Percentiles rank a stretch among this genome's conserved stretches.
phyloP scores from a whole-genome alignment of 2,329 filamentous ascomycete species.

The Microdochium nivale region DNA sequence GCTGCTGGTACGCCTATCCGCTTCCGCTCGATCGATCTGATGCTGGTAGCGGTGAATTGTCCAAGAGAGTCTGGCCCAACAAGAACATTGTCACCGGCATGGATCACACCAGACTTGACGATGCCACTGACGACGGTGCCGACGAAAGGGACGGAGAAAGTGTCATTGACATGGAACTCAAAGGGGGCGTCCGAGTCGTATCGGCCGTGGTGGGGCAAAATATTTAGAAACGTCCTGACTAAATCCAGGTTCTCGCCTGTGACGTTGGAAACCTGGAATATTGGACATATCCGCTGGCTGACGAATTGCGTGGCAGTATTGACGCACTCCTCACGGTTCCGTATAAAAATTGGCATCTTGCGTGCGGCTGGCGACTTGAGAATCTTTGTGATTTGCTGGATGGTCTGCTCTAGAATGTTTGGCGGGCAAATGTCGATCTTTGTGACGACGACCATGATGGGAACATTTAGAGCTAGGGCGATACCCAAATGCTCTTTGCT shows the following conservation, averaged over 20 bases:
- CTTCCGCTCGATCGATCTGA: conserved; percentile 92
- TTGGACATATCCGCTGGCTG: conserved; percentile 87
- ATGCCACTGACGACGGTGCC: conserved; percentile 95
- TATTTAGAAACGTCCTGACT: conserved; percentile 88
- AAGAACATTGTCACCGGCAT: conserved; percentile 81
- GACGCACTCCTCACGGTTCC: conserved; percentile 81
- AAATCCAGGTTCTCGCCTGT: conserved; percentile 86
- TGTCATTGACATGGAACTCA: conserved; percentile 95
- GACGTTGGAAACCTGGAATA: conserved; percentile 97
- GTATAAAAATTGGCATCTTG: conserved; percentile 95
- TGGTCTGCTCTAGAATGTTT: conserved; percentile 88
- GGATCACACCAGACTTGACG: conserved; percentile 78
- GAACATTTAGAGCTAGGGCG: conserved; percentile 87
- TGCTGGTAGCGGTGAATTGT: conserved; percentile 77
- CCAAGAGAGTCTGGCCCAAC: conserved; percentile 87
- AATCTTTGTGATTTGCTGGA: conserved; percentile 85
- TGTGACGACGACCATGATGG: conserved; percentile 94
- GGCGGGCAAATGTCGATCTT: conserved; percentile 98
- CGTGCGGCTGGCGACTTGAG: conserved; percentile 87
- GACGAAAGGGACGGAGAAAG: conserved; percentile 94
- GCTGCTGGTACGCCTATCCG: conserved; percentile 81
- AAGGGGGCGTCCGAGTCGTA: conserved; percentile 85
- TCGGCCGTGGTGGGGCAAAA: conserved; percentile 86
- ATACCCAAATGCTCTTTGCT: conserved; percentile 97
- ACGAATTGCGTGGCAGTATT: conserved; percentile 96